Base-by-base conservation (phyloP, 768 basidiomycete species). In the Russula sp. region DNA sequence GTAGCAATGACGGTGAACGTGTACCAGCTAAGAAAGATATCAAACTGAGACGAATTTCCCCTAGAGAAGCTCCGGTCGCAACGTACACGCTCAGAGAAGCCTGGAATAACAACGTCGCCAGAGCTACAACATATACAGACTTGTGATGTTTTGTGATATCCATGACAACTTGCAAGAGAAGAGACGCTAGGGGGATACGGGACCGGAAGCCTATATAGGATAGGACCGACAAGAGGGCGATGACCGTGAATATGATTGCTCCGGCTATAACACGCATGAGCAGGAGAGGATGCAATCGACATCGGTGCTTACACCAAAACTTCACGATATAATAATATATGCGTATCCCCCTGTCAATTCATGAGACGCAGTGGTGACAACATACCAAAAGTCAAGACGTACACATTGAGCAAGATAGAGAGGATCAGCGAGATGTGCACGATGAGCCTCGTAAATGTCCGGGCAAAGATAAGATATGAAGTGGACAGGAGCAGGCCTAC, bases 101-200 rank as follows among this genome's bases (percentile, higher is more conserved):
- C 68, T 93, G 88, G 3, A 89, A 52, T 52, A 90, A 67, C n/a
- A 93, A 75, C 3, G 88, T 83, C 45, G 77, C 67, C 66, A 93
- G 83, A 1, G 85, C 86, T 13, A 92, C 88, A n/a, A 82, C 76
- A 69, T 88, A 69, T 22, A 93, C 90, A 56, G 83, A 84, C 58
- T 79, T 82, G 70, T 93, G 89, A 69, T 91, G 88, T 68, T 91
- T 92, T 45, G 88, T 82, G 22, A 93, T 80, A 66, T 93, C 90
- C 79, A 93, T 89, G 7, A 88, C 86, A 29, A 89, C 84, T 72
- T 92, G 89, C 4, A 93, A 79, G 3, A 92, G 79, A 7, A 93
- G 73, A 8, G 87, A 82, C 1, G 90, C 88, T 3, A 94, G 76
- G 0, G 90, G 90, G 55, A 94, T 93, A 35, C 90, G 85, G 9